Percentiles rank a stretch among this genome's conserved stretches.
Evolutionary conservation across 306 rosid species (phyloP).

Genomic region (Elaeagnus macrophylla): DNA sequence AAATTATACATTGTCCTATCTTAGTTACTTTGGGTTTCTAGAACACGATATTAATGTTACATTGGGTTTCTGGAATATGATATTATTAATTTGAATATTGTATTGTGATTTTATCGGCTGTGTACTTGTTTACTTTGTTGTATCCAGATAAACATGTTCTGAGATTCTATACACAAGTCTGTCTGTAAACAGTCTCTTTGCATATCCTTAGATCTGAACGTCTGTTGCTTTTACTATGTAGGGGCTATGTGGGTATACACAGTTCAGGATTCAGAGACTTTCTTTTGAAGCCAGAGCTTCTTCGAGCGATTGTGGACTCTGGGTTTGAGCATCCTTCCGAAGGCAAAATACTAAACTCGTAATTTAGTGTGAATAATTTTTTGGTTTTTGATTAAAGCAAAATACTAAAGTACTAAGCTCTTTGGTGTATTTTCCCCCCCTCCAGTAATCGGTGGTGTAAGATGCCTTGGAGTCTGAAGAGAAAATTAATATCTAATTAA

Average conservation of each 20-base stretch:
- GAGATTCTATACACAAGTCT: no score
- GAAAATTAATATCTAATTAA: no score
- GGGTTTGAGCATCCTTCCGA: conserved; percentile 99
- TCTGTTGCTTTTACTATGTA: conserved; percentile 4
- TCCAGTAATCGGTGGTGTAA: background rate
- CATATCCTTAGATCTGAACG: background rate
- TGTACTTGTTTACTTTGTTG: no score
- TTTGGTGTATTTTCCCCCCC: background rate
- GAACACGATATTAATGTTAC: background rate
- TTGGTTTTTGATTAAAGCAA: no score
- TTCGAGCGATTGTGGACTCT: conserved; percentile 92
- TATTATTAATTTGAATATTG: background rate
- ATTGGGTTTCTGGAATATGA: no score
- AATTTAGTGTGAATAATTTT: background rate
- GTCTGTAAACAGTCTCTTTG: background rate
- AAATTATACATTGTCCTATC: no score
- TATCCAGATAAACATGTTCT: no score
- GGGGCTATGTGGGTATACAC: conserved; percentile 99
- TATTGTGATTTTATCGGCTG: background rate
- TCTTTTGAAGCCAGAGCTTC: conserved; percentile 97
- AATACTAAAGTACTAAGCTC: no score
- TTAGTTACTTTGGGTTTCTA: background rate
- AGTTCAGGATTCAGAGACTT: conserved; percentile 99
- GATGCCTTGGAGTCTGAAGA: background rate
- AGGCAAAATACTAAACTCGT: conserved; percentile 40